These are phyloP conservation scores for Flaveria trinervia DNA, from an alignment of 129 eudicot species.

Conservation along the genomic window DNA sequence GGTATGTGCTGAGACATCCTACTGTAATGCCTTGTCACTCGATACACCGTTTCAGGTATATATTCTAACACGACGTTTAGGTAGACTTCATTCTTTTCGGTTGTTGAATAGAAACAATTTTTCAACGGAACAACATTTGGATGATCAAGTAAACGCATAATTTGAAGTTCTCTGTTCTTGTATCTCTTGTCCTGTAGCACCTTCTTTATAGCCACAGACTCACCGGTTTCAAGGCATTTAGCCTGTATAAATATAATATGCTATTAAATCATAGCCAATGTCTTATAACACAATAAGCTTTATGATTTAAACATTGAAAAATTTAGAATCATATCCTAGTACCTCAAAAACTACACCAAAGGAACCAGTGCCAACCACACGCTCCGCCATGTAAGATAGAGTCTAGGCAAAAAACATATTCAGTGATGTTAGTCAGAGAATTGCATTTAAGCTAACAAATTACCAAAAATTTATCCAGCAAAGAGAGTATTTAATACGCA, in stretches of 20 bases:
- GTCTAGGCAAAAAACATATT: conserved; percentile 33
- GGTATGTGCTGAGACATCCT: conserved; percentile 42
- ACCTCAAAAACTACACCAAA: conserved; percentile 49
- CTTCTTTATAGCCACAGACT: conserved; percentile 43
- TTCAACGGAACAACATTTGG: conserved; percentile 40
- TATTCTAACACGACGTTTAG: conserved; percentile 39
- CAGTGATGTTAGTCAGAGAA: background rate
- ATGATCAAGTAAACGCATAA: conserved; percentile 41
- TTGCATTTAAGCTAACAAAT: background rate
- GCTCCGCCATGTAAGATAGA: conserved; percentile 31
- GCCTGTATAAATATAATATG: conserved; percentile 26
- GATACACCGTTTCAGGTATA: conserved; percentile 41
- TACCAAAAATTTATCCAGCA: background rate
- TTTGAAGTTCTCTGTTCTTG: conserved; percentile 41
- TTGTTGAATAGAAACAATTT: conserved; percentile 43
- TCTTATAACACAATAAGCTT: background rate
- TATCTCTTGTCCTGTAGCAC: conserved; percentile 43
- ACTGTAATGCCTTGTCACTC: conserved; percentile 38
- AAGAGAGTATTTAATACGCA: background rate
- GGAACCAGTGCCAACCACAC: conserved; percentile 43
- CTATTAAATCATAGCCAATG: background rate
- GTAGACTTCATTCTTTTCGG: conserved; percentile 42
- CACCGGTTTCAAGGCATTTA: conserved; percentile 45
- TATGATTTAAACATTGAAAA: background rate
- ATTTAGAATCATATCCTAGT: conserved; percentile 7